phyloP scores from a whole-genome alignment of 2,329 filamentous ascomycete species.

The Zopfia rhizophila region DNA sequence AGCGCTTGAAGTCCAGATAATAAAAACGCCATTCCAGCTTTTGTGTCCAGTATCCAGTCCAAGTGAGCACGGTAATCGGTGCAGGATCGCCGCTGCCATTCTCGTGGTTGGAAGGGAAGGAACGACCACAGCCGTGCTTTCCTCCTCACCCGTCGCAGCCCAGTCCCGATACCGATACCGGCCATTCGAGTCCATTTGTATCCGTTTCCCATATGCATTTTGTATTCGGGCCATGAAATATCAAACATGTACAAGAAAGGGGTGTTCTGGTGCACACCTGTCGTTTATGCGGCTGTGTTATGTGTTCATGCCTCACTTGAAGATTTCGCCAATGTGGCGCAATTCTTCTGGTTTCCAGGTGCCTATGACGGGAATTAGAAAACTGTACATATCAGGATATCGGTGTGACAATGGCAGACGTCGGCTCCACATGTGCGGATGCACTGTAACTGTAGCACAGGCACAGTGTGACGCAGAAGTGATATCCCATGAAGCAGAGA shows the following conservation, averaged over 20 bases:
- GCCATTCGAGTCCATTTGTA: conserved; percentile 1
- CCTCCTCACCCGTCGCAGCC: neutral
- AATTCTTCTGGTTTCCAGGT: conserved; percentile 49
- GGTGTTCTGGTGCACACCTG: neutral
- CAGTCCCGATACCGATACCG: neutral
- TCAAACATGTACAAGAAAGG: conserved; percentile 31
- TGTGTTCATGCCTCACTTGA: conserved; percentile 30
- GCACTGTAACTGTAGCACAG: conserved; percentile 6
- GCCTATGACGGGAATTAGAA: conserved; percentile 40
- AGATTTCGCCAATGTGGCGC: conserved; percentile 48
- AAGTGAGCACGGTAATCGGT: neutral
- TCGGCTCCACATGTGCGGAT: conserved; percentile 12
- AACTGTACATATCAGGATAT: conserved; percentile 10
- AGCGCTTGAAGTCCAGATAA: conserved; percentile 42
- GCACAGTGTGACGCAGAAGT: conserved; percentile 13
- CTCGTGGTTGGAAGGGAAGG: neutral
- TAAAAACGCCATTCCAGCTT: conserved; percentile 6
- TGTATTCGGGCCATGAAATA: conserved; percentile 4
- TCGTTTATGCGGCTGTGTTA: neutral
- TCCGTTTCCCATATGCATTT: conserved; percentile 15
- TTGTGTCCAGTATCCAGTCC: neutral
- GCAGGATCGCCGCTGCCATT: neutral
- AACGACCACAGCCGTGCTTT: neutral
- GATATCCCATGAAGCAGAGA: no score
- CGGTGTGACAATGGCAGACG: conserved; percentile 10